Evolutionary conservation across 2,329 filamentous ascomycete species (phyloP).

Genomic region (Cercospora sp.): DNA sequence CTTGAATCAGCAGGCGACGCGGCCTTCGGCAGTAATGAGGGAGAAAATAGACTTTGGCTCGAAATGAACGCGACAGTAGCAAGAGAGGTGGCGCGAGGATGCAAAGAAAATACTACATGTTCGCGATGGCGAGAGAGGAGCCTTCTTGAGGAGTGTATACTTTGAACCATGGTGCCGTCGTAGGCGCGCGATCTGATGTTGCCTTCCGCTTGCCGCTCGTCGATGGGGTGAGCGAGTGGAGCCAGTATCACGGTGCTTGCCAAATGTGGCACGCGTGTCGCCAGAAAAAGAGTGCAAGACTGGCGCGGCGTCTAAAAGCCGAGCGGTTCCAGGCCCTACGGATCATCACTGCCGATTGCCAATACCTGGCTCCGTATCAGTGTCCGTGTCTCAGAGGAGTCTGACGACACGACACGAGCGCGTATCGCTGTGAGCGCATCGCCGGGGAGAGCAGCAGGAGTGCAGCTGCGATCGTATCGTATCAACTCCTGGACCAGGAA

Average conservation of each 20-base stretch:
- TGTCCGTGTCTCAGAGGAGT: background rate
- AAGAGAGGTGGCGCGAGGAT: background rate
- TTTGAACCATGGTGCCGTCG: background rate
- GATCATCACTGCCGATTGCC: background rate
- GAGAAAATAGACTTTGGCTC: background rate
- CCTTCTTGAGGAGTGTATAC: background rate
- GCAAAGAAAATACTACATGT: background rate
- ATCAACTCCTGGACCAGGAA: background rate
- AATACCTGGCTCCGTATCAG: background rate
- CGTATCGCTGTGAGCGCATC: slow-evolving; percentile 1
- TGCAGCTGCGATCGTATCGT: background rate
- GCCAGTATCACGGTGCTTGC: background rate
- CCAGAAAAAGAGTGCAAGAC: background rate
- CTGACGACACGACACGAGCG: background rate
- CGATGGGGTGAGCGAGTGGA: background rate
- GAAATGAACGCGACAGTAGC: background rate
- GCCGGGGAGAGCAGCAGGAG: background rate
- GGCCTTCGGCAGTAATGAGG: background rate
- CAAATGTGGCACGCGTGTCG: background rate
- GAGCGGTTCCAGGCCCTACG: background rate
- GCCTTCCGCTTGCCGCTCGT: background rate
- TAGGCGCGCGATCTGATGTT: background rate
- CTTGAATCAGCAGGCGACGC: background rate
- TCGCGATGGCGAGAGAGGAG: background rate
- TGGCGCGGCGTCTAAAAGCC: background rate